phyloP scores from a whole-genome alignment of 805 yeast genomes.

The Komagataella phaffii region DNA sequence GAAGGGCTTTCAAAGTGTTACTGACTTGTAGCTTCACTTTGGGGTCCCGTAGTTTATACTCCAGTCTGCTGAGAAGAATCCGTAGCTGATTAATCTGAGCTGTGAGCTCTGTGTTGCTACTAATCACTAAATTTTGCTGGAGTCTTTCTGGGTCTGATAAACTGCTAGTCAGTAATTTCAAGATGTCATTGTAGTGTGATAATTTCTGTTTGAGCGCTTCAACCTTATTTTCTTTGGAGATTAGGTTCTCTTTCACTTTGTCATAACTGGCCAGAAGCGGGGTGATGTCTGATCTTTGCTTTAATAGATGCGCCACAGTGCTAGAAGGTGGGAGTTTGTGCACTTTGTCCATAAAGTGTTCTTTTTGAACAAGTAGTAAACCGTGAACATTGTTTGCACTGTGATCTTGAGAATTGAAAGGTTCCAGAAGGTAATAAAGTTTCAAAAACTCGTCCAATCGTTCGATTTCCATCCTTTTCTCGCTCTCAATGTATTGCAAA shows the following conservation, averaged over 20 bases:
- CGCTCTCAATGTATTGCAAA: conserved; percentile 15
- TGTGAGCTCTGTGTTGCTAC: conserved; percentile 10
- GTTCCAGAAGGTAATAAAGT: conserved; percentile 14
- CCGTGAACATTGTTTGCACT: conserved; percentile 15
- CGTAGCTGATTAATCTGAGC: conserved; percentile 9
- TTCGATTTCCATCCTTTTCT: conserved; percentile 6
- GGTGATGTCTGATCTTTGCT: conserved; percentile 1
- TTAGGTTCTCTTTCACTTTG: conserved; percentile 5
- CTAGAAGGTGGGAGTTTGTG: not conserved
- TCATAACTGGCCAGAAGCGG: conserved; percentile 14
- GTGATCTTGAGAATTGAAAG: conserved; percentile 13
- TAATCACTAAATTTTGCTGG: conserved; percentile 11
- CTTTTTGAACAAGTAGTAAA: conserved; percentile 8
- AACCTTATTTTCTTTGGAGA: conserved; percentile 7
- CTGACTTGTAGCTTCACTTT: not conserved
- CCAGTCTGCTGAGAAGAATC: conserved; percentile 5
- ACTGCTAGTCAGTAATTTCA: not conserved
- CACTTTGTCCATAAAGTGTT: conserved; percentile 8
- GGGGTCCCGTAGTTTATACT: conserved; percentile 6
- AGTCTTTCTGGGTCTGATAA: conserved; percentile 3
- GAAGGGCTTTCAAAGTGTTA: not conserved
- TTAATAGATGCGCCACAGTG: not conserved
- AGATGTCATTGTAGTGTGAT: conserved; percentile 7
- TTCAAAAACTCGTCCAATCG: conserved; percentile 11
- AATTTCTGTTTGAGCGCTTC: conserved; percentile 6